Percentiles rank a stretch among this genome's conserved stretches.
Conservation (phyloP, 495 filamentous ascomycete genomes). For the Neurospora discreta region DNA sequence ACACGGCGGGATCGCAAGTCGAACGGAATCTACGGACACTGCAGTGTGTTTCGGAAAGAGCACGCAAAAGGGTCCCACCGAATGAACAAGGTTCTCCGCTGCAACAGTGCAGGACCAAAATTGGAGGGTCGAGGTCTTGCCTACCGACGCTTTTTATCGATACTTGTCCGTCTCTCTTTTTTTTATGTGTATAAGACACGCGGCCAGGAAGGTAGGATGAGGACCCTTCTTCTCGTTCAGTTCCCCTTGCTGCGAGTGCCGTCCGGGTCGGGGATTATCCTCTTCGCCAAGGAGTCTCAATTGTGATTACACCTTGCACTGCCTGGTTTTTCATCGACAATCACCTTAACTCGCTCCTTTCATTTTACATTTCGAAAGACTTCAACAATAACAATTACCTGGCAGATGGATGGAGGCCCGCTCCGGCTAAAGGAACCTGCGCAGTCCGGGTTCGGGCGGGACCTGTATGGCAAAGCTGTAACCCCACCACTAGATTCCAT, state of each 20-base stretch:
- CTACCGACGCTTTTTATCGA: not conserved
- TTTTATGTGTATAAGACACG: not conserved
- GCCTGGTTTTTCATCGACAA: not conserved
- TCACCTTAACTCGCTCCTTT: not conserved
- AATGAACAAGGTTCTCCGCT: not conserved
- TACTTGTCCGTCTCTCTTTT: not conserved
- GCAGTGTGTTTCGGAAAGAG: not conserved
- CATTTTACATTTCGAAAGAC: not conserved
- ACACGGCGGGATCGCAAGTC: not conserved
- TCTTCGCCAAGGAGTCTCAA: not conserved
- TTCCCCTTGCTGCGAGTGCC: not conserved
- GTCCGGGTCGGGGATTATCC: not conserved
- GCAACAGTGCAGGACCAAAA: not conserved
- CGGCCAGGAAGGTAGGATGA: not conserved
- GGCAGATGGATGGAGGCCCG: not conserved
- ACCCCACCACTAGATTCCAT: not conserved
- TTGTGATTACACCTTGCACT: not conserved
- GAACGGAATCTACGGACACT: not conserved
- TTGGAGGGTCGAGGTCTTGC: not conserved
- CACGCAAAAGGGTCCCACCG: not conserved
- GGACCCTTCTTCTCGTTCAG: not conserved
- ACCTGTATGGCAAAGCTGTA: not conserved
- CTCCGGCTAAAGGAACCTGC: not conserved
- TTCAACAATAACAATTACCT: not conserved
- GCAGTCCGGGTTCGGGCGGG: not conserved